phyloP scores from a whole-genome alignment of 768 basidiomycete genomes.

The Termitomyces sp. region DNA sequence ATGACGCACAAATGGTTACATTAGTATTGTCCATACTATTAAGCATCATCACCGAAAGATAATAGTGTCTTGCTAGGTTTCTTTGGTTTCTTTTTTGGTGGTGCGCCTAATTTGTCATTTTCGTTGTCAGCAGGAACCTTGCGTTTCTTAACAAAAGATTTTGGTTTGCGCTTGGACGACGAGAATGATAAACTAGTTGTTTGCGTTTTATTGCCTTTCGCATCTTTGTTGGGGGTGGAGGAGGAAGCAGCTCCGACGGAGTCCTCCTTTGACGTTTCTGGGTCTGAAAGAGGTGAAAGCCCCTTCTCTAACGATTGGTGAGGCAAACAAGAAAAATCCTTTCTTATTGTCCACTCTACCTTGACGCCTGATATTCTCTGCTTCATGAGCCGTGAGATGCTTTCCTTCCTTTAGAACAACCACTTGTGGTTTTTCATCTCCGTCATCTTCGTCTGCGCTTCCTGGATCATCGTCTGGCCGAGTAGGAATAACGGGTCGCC shows the following conservation, averaged over 20 bases:
- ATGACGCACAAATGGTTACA: neutral
- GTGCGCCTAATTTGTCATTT: slow-evolving; percentile 24
- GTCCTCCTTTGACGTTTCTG: slow-evolving; percentile 15
- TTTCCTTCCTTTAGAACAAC: slow-evolving; percentile 88
- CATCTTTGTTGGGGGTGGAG: slow-evolving; percentile 7
- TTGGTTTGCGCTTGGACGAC: slow-evolving; percentile 28
- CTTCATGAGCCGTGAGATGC: slow-evolving; percentile 77
- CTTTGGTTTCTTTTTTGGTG: slow-evolving; percentile 55
- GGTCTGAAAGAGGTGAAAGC: slow-evolving; percentile 47
- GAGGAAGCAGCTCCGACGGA: neutral
- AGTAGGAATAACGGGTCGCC: slow-evolving; percentile 67
- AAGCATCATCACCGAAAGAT: slow-evolving; percentile 60
- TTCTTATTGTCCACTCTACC: slow-evolving; percentile 34
- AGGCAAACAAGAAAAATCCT: neutral
- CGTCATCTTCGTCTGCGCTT: slow-evolving; percentile 67
- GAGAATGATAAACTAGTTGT: slow-evolving; percentile 41
- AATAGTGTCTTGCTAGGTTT: slow-evolving; percentile 44
- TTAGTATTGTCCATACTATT: slow-evolving; percentile 3
- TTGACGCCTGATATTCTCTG: slow-evolving; percentile 70
- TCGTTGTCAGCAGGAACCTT: slow-evolving; percentile 29
- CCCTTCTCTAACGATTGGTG: slow-evolving; percentile 47
- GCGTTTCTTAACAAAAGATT: slow-evolving; percentile 32
- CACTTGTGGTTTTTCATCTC: slow-evolving; percentile 83
- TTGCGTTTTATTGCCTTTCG: slow-evolving; percentile 16
- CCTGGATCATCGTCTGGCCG: slow-evolving; percentile 66